Conservation (phyloP, 2,329 filamentous ascomycete genomes). For the Penicillium janthinellum region DNA sequence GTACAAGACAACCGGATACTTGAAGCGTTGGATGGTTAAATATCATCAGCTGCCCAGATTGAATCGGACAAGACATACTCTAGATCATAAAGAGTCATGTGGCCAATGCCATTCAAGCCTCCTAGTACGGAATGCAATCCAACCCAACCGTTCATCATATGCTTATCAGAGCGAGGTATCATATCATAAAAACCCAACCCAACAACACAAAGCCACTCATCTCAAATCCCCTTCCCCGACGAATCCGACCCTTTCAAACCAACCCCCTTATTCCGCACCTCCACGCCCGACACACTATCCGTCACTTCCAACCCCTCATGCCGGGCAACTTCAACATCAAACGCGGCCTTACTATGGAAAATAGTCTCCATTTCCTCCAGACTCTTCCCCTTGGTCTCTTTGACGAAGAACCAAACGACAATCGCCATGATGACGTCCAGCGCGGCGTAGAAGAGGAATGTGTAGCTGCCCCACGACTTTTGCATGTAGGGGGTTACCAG, state of each 20-base stretch:
- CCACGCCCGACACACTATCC: constrained; percentile 11
- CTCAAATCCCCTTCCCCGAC: background rate
- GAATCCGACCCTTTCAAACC: background rate
- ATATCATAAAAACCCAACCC: background rate
- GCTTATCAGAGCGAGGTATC: background rate
- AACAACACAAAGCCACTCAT: background rate
- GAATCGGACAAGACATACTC: background rate
- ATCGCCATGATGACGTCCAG: constrained; percentile 39
- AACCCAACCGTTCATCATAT: background rate
- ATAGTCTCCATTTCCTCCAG: constrained; percentile 45
- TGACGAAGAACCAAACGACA: constrained; percentile 41
- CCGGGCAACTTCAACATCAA: constrained; percentile 23
- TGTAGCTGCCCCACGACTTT: constrained; percentile 42
- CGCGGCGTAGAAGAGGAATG: constrained; percentile 45
- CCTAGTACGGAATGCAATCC: no score
- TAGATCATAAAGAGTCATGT: background rate
- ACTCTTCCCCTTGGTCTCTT: constrained; percentile 43
- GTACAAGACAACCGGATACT: background rate
- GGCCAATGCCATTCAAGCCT: background rate
- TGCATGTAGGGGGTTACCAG: constrained; percentile 46
- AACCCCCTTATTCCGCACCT: constrained; percentile 8
- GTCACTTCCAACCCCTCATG: constrained; percentile 15
- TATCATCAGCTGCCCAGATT: background rate
- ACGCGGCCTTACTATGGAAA: constrained; percentile 27
- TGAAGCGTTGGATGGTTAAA: no score